Evolutionary conservation across 2,329 filamentous ascomycete genomes (phyloP).

Genomic region (Apiospora phragmitis): DNA sequence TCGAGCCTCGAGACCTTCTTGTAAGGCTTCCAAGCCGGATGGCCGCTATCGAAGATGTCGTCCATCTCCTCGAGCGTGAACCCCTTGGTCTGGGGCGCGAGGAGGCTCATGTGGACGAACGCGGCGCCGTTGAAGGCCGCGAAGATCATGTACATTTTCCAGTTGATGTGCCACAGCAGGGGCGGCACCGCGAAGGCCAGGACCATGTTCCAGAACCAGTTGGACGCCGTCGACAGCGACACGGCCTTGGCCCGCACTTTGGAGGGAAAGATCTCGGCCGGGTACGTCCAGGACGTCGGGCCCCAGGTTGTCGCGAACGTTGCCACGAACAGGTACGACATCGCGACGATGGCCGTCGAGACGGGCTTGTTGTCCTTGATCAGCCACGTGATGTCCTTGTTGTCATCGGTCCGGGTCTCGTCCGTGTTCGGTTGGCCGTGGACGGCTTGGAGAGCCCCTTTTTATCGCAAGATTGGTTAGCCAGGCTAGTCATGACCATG

Average conservation of each 20-base stretch:
- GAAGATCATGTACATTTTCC: conserved; percentile 73
- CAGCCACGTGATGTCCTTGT: conserved; percentile 57
- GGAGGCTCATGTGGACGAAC: conserved; percentile 67
- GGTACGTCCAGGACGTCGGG: conserved; percentile 52
- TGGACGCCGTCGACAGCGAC: conserved; percentile 58
- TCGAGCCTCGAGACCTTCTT: conserved; percentile 47
- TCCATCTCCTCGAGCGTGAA: conserved; percentile 78
- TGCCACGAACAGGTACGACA: conserved; percentile 72
- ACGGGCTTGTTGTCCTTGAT: conserved; percentile 50
- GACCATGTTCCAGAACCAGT: conserved; percentile 62
- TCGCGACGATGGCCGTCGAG: conserved; percentile 66
- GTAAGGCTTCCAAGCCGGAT: conserved; percentile 57
- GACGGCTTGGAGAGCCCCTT: conserved; percentile 56
- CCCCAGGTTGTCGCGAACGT: conserved; percentile 55
- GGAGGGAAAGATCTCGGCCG: conserved; percentile 62
- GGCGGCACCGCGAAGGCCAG: conserved; percentile 55
- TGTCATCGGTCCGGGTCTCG: conserved; percentile 36
- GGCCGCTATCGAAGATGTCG: conserved; percentile 64
- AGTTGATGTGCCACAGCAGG: conserved; percentile 56
- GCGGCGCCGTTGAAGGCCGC: conserved; percentile 69
- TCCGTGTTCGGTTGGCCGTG: conserved; percentile 53
- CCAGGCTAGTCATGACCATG: not conserved
- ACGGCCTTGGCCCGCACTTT: conserved; percentile 64
- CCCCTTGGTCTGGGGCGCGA: conserved; percentile 66
- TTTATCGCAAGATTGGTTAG: not conserved